Evolutionary conservation across 2,329 filamentous ascomycete species (phyloP).

Genomic region (Dactylellina drechsleri): DNA sequence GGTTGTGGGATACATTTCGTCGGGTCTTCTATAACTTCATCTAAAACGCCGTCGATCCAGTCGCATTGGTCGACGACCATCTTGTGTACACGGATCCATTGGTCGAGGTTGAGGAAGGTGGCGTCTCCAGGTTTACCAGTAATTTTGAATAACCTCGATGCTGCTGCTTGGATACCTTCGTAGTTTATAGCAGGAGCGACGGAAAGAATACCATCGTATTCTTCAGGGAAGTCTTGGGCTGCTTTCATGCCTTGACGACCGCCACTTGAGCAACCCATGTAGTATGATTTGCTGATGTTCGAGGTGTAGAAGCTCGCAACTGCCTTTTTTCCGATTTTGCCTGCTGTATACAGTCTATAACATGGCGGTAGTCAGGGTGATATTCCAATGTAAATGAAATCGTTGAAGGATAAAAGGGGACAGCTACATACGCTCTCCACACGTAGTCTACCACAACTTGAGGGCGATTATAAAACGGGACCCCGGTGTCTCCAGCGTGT

Average conservation of each 20-base stretch:
- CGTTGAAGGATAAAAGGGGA: background rate
- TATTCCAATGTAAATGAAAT: background rate
- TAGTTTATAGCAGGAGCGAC: slow-evolving; percentile 63
- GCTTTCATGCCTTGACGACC: slow-evolving; percentile 65
- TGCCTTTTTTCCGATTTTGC: slow-evolving; percentile 21
- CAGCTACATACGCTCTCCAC: slow-evolving; percentile 32
- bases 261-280: slow-evolving; percentile 65
- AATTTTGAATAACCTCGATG: slow-evolving; percentile 55
- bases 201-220: slow-evolving; percentile 66
- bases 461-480: slow-evolving; percentile 44
- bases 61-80: slow-evolving; percentile 66
- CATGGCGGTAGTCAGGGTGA: background rate
- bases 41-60: slow-evolving; percentile 64
- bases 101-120: slow-evolving; percentile 56
- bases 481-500: slow-evolving; percentile 38
- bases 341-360: slow-evolving; percentile 17
- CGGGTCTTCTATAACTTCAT: slow-evolving; percentile 64
- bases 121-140: slow-evolving; percentile 57
- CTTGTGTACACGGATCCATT: slow-evolving; percentile 60
- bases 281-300: slow-evolving; percentile 63
- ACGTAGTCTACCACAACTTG: slow-evolving; percentile 46
- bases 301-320: slow-evolving; percentile 33
- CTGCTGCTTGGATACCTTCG: slow-evolving; percentile 60
- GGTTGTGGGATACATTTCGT: slow-evolving; percentile 60
- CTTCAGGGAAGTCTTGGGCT: slow-evolving; percentile 64